These are phyloP conservation scores for Colletotrichum phormii DNA, from an alignment of 2,329 filamentous ascomycete genomes.

Conservation along the genomic window DNA sequence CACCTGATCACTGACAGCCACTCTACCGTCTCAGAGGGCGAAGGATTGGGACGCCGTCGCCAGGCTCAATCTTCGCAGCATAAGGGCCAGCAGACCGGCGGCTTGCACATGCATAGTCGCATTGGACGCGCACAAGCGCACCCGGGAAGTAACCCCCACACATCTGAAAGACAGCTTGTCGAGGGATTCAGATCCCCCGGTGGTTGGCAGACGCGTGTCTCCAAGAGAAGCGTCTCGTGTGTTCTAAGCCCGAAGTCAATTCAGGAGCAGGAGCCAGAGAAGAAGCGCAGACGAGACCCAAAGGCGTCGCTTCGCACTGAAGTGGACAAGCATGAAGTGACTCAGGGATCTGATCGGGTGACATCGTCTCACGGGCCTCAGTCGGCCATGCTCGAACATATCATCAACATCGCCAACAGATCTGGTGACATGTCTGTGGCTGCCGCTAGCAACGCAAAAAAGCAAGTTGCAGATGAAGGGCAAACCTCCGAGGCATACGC, in stretches of 20 bases:
- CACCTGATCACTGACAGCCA: background rate
- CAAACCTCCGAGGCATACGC: background rate
- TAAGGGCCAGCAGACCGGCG: background rate
- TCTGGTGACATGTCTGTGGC: background rate
- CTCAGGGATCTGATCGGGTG: too few relatives aligned
- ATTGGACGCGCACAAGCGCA: background rate
- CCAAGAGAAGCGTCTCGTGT: background rate
- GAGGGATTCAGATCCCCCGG: background rate
- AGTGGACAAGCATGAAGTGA: background rate
- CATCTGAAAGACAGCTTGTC: conserved; percentile 3
- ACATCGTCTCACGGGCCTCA: background rate
- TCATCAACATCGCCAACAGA: background rate
- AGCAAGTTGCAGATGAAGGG: background rate
- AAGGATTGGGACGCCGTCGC: background rate
- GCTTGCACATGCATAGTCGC: background rate
- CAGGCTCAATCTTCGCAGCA: background rate
- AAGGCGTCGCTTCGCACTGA: background rate
- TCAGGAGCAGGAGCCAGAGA: background rate
- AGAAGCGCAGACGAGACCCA: conserved; percentile 2
- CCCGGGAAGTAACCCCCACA: background rate
- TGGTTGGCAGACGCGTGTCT: background rate
- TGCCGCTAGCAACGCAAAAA: background rate
- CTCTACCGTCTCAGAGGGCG: background rate
- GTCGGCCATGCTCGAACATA: background rate
- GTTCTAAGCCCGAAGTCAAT: background rate